Percentiles rank a stretch among this genome's conserved stretches.
These are phyloP conservation scores for Podospora pseudoanserina DNA, from an alignment of 495 filamentous ascomycete species.

Conservation along the genomic window DNA sequence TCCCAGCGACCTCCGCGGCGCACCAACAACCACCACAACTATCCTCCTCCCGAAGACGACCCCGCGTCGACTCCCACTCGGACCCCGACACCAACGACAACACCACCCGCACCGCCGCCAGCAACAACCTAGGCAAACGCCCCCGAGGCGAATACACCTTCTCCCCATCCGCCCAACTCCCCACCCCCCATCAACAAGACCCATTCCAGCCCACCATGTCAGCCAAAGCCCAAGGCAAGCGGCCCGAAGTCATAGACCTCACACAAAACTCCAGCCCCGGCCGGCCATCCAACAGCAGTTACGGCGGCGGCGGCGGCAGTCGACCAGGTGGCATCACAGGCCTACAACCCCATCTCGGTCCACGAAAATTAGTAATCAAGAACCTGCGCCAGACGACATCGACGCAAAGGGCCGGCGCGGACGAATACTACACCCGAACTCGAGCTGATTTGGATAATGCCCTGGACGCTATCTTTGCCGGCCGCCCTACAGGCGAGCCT, in stretches of 20 bases:
- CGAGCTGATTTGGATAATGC: slow-evolving; percentile 70
- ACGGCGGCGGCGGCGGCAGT: slow-evolving; percentile 5
- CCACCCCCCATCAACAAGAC: not conserved
- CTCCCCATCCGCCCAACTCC: slow-evolving; percentile 12
- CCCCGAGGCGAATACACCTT: slow-evolving; percentile 28
- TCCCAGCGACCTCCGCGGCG: not conserved
- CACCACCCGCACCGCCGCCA: slow-evolving; percentile 11
- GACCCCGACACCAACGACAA: slow-evolving; percentile 8
- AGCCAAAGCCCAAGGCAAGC: slow-evolving; percentile 38
- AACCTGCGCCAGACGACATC: slow-evolving; percentile 64
- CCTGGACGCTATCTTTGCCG: slow-evolving; percentile 65
- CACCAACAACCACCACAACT: not conserved
- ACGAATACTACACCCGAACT: slow-evolving; percentile 66
- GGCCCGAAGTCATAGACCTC: slow-evolving; percentile 40
- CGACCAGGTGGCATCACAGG: slow-evolving; percentile 22
- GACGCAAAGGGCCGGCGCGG: slow-evolving; percentile 19
- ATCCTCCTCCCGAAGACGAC: slow-evolving; percentile 9
- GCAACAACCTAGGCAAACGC: slow-evolving; percentile 26
- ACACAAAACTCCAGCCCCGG: slow-evolving; percentile 20
- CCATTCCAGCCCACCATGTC: slow-evolving; percentile 26
- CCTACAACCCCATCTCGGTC: slow-evolving; percentile 56
- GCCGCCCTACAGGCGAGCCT: slow-evolving; percentile 58
- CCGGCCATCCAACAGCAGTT: slow-evolving; percentile 3
- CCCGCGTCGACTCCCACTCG: slow-evolving; percentile 13
- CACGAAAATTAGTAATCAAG: slow-evolving; percentile 84